phyloP scores from a whole-genome alignment of 148 eudicot species.

The Fallopia convolvulus region DNA sequence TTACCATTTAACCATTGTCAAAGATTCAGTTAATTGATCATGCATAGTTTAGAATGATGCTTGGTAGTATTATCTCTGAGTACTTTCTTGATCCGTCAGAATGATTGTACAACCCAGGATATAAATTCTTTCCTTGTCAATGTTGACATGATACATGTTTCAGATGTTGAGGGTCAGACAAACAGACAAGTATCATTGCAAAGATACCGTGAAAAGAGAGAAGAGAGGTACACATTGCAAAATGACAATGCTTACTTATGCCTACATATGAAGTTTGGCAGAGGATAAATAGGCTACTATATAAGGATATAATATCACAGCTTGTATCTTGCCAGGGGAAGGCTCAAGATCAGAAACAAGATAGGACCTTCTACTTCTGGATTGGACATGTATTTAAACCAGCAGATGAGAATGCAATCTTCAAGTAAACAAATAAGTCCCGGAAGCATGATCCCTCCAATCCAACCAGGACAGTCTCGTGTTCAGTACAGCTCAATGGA shows the following conservation, averaged over 20 bases:
- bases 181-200: slow-evolving; percentile 58
- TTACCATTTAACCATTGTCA: not conserved
- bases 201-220: slow-evolving; percentile 53
- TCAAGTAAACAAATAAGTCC: slow-evolving; percentile 32
- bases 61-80: not conserved
- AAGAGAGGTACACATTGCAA: slow-evolving; percentile 58
- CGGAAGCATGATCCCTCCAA: slow-evolving; percentile 33
- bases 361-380: slow-evolving; percentile 31
- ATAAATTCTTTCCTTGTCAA: not conserved
- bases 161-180: slow-evolving; percentile 53
- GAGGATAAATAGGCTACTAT: not conserved
- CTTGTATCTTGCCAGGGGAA: slow-evolving; percentile 40
- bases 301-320: not conserved
- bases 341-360: slow-evolving; percentile 84
- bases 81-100: not conserved
- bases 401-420: slow-evolving; percentile 38
- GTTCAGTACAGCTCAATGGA: slow-evolving; percentile 37
- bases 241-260: not conserved
- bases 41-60: not conserved
- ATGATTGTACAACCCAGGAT: not conserved
- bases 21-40: not conserved
- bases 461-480: slow-evolving; percentile 42
- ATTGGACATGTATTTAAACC: slow-evolving; percentile 51
- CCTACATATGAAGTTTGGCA: not conserved
- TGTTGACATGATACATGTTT: slow-evolving; percentile 10